phyloP scores from a whole-genome alignment of 306 rosid species.

The Sphenostylis stenocarpa region DNA sequence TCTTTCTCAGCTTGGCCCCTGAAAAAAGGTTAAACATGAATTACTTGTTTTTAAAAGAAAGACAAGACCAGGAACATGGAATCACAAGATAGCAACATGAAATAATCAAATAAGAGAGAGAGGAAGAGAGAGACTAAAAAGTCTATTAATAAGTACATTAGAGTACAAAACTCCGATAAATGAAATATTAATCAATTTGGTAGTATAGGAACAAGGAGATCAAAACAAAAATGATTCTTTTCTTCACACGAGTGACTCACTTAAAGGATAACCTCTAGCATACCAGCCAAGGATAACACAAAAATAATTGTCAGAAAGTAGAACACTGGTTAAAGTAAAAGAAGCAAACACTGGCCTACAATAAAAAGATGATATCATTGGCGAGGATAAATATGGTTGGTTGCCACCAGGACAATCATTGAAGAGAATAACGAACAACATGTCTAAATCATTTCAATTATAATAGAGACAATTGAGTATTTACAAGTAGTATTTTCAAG shows the following conservation, averaged over 20 bases:
- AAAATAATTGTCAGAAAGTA: slow-evolving; percentile 1
- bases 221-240: slow-evolving; percentile 31
- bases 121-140: slow-evolving; percentile 4
- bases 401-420: slow-evolving; percentile 19
- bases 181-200: slow-evolving; percentile 28
- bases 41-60: slow-evolving; percentile 13
- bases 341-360: slow-evolving; percentile 25
- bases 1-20: slow-evolving; percentile 99
- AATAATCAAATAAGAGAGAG: slow-evolving; percentile 14
- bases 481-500: neutral
- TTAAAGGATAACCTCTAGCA: slow-evolving; percentile 39
- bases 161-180: slow-evolving; percentile 13
- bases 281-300: slow-evolving; percentile 39
- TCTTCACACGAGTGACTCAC: slow-evolving; percentile 41
- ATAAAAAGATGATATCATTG: slow-evolving; percentile 25
- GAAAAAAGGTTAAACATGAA: slow-evolving; percentile 32
- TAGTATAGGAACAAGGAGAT: slow-evolving; percentile 27
- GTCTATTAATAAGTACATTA: neutral
- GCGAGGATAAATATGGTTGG: slow-evolving; percentile 20
- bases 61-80: slow-evolving; percentile 22
- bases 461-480: slow-evolving; percentile 10
- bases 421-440: slow-evolving; percentile 2
- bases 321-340: slow-evolving; percentile 29
- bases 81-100: slow-evolving; percentile 16
- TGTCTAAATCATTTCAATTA: slow-evolving; percentile 24